Conservation (phyloP, 169 alveolate genomes). For the Babesia sp. region DNA sequence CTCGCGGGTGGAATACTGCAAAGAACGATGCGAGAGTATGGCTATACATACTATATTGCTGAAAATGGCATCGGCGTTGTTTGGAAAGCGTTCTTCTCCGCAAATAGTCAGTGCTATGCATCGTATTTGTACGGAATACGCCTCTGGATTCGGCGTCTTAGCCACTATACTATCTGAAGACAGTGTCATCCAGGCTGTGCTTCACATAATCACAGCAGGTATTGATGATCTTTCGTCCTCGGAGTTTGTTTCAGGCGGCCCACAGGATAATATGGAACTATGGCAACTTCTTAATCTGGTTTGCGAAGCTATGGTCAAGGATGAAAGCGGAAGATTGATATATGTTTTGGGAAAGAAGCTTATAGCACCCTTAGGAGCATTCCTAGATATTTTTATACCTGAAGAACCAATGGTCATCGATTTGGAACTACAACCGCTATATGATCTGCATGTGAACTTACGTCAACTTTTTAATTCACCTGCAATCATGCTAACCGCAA, state of each 20-base stretch:
- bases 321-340: conserved; percentile 32
- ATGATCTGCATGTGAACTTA: background rate
- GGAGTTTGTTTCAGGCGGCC: background rate
- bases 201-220: background rate
- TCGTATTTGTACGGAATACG: conserved; percentile 19
- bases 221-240: background rate
- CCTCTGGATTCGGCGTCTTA: background rate
- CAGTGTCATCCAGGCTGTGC: conserved; percentile 6
- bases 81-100: conserved; percentile 24
- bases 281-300: conserved; percentile 16
- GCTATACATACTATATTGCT: conserved; percentile 20
- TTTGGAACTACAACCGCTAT: conserved; percentile 9
- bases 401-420: background rate
- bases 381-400: conserved; percentile 9
- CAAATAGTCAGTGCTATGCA: conserved; percentile 26
- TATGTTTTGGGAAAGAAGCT: conserved; percentile 27
- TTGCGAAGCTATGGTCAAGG: conserved; percentile 2
- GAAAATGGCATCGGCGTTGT: conserved; percentile 10
- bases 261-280: conserved; percentile 27
- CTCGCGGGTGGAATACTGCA: conserved; percentile 5
- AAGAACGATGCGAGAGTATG: conserved; percentile 7
- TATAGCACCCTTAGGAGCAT: background rate
- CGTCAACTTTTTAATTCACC: background rate
- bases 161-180: conserved; percentile 20
- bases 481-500: conserved; percentile 1